Evolutionary conservation across 768 basidiomycete genomes (phyloP).

Genomic region (Chlorophyllum brunneum): DNA sequence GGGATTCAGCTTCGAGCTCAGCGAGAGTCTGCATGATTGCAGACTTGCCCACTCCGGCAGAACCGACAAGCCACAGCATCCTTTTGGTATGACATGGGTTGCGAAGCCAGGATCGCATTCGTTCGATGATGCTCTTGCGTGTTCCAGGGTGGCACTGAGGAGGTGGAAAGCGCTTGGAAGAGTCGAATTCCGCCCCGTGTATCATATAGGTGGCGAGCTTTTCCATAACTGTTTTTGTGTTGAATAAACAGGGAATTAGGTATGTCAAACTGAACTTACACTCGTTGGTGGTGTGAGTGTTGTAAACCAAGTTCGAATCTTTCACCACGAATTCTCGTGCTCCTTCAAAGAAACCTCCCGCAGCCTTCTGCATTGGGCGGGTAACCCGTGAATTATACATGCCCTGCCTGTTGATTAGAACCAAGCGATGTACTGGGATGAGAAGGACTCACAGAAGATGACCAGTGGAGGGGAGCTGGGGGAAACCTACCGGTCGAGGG

Average conservation of each 20-base stretch:
- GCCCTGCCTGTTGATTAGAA: no score
- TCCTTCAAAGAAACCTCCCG: no score
- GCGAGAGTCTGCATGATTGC: neutral
- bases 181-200: neutral
- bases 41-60: neutral
- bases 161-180: neutral
- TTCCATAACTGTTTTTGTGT: neutral
- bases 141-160: neutral
- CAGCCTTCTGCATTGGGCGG: no score
- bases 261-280: no score
- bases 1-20: neutral
- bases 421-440: no score
- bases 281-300: no score
- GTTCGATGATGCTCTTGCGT: neutral
- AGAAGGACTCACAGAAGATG: no score
- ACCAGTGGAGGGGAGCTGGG: no score
- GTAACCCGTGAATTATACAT: no score
- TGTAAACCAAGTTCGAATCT: no score
- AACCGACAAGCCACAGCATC: neutral
- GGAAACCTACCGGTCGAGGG: no score
- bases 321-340: no score
- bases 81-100: neutral
- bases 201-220: neutral
- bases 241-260: neutral
- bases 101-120: neutral